Evolutionary conservation across 2,329 filamentous ascomycete genomes (phyloP).

Genomic region (Aspergillus fischeri): DNA sequence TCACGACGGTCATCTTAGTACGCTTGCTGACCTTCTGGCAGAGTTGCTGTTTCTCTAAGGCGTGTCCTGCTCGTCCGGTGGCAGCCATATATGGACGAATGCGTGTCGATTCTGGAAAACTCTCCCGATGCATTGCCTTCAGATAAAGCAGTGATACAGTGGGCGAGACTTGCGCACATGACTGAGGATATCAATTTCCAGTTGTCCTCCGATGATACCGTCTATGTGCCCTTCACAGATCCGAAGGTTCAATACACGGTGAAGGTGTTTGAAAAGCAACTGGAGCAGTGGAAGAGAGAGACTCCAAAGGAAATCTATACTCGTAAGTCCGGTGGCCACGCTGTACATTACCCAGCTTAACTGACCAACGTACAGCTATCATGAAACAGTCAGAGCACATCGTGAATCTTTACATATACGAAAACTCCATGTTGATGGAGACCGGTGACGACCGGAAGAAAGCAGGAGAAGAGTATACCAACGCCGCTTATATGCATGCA

Average conservation of each 20-base stretch:
- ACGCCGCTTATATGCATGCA: constrained; percentile 61
- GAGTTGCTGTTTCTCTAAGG: constrained; percentile 56
- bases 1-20: not conserved
- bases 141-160: constrained; percentile 54
- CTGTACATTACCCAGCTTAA: not conserved
- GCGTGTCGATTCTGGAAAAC: constrained; percentile 53
- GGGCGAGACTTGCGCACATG: constrained; percentile 57
- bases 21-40: constrained; percentile 23
- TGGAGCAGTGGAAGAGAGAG: constrained; percentile 57
- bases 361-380: constrained; percentile 44
- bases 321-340: constrained; percentile 42
- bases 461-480: constrained; percentile 30
- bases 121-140: constrained; percentile 55
- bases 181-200: constrained; percentile 65
- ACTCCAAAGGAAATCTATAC: constrained; percentile 52
- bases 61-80: constrained; percentile 57
- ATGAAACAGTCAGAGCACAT: constrained; percentile 62
- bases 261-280: constrained; percentile 60
- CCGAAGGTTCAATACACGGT: constrained; percentile 61
- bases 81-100: constrained; percentile 62
- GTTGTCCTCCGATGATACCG: constrained; percentile 64
- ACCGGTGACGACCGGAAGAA: constrained; percentile 41
- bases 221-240: constrained; percentile 54
- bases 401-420: constrained; percentile 69
- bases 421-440: constrained; percentile 66